Conservation (phyloP, 345 rosid genomes). For the Salix udensis region DNA sequence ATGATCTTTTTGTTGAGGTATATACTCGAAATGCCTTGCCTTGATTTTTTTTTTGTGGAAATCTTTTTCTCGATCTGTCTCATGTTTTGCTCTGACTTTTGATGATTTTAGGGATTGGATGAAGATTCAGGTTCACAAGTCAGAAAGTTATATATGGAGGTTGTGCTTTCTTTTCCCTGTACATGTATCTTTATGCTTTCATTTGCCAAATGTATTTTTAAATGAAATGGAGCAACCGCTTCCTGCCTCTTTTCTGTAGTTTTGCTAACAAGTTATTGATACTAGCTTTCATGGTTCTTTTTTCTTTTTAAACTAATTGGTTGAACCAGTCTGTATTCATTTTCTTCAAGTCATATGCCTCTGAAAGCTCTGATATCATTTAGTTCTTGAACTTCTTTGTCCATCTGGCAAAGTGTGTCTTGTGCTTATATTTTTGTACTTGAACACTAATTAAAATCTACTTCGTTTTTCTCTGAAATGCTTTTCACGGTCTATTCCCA, state of each 20-base stretch:
- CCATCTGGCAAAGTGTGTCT: not conserved
- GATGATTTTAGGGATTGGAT: conserved; percentile 67
- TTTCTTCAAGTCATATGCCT: not conserved
- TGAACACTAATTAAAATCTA: not conserved
- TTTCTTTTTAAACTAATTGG: not conserved
- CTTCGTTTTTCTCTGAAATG: conserved; percentile 7
- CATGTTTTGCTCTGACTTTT: conserved; percentile 15
- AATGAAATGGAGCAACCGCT: not conserved
- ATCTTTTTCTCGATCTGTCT: conserved; percentile 9
- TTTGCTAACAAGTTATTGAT: not conserved
- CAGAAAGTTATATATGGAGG: conserved; percentile 84
- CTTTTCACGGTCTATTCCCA: conserved; percentile 20
- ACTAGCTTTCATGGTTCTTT: not conserved
- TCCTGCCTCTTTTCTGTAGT: not conserved
- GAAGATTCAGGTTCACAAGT: conserved; percentile 78
- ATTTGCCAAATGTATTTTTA: not conserved
- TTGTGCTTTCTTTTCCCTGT: conserved; percentile 23
- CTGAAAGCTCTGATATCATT: not conserved
- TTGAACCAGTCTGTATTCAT: not conserved
- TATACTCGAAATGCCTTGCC: conserved; percentile 10
- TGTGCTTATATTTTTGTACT: not conserved
- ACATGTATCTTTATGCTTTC: not conserved
- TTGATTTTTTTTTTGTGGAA: not conserved
- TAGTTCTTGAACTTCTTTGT: not conserved
- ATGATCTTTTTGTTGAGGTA: conserved; percentile 90